phyloP scores from a whole-genome alignment of 2,329 filamentous ascomycete genomes.

The Apiospora hydei region DNA sequence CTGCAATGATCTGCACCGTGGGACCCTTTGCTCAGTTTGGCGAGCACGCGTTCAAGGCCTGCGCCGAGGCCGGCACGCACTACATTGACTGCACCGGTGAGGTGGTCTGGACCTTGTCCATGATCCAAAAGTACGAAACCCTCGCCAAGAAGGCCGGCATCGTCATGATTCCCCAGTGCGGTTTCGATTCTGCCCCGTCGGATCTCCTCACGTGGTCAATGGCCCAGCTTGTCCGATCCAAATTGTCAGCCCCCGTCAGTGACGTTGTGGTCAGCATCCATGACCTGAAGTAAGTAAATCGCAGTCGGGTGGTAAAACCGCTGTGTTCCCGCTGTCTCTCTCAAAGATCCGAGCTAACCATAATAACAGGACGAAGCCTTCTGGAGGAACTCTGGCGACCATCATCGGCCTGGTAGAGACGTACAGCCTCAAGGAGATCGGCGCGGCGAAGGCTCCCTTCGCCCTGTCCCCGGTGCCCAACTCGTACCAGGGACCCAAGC shows the following conservation, averaged over 20 bases:
- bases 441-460: constrained; percentile 56
- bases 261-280: constrained; percentile 61
- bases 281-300: constrained; percentile 46
- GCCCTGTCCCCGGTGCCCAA: constrained; percentile 64
- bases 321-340: not conserved
- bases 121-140: constrained; percentile 66
- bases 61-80: constrained; percentile 68
- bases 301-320: not conserved
- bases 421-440: constrained; percentile 57
- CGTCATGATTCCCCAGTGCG: constrained; percentile 67
- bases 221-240: constrained; percentile 56
- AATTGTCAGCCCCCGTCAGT: constrained; percentile 56
- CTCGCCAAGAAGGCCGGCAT: constrained; percentile 61
- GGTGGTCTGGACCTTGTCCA: constrained; percentile 61
- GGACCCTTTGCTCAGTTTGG: constrained; percentile 66
- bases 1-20: constrained; percentile 63
- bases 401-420: constrained; percentile 65
- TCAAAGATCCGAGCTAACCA: not conserved
- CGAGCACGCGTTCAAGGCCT: constrained; percentile 66
- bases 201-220: constrained; percentile 66
- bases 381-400: constrained; percentile 74
- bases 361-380: constrained; percentile 53
- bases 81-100: constrained; percentile 71
- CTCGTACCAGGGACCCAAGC: constrained; percentile 40
- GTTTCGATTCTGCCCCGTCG: constrained; percentile 67